These are phyloP conservation scores for Hansenula sp. DNA, from an alignment of 1,139 yeast species.

Conservation along the genomic window DNA sequence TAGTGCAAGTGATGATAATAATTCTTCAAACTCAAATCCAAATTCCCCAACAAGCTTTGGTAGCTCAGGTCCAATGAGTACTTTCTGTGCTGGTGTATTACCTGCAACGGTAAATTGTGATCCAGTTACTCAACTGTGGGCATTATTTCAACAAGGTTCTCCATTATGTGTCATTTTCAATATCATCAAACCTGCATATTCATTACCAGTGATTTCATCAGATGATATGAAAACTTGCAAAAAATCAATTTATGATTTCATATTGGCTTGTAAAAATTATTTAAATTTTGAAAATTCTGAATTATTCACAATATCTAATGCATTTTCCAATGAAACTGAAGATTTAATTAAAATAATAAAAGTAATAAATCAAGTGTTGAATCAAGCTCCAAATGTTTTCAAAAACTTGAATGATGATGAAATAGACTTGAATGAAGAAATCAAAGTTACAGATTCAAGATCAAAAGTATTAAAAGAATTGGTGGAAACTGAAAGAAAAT, in stretches of 20 bases:
- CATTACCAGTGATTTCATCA: slow-evolving; percentile 53
- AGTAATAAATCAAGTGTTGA: slow-evolving; percentile 63
- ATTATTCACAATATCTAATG: slow-evolving; percentile 86
- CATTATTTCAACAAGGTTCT: slow-evolving; percentile 86
- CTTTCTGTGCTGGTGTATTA: slow-evolving; percentile 72
- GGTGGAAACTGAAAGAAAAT: slow-evolving; percentile 86
- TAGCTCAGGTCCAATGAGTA: slow-evolving; percentile 35
- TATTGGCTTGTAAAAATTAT: slow-evolving; percentile 80
- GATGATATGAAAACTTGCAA: slow-evolving; percentile 85
- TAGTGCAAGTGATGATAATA: slow-evolving; percentile 18
- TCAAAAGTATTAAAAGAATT: slow-evolving; percentile 82
- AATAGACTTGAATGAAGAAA: slow-evolving; percentile 18
- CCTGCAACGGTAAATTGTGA: slow-evolving; percentile 77
- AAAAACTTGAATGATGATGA: slow-evolving; percentile 13
- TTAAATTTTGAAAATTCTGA: slow-evolving; percentile 75
- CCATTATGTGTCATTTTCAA: slow-evolving; percentile 87
- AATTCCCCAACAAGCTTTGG: slow-evolving; percentile 17
- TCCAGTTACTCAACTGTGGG: slow-evolving; percentile 90
- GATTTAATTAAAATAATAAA: slow-evolving; percentile 70
- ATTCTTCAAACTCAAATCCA: slow-evolving; percentile 10
- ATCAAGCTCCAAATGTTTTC: slow-evolving; percentile 41
- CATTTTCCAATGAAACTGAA: slow-evolving; percentile 77
- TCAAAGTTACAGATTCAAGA: slow-evolving; percentile 44
- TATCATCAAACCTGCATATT: slow-evolving; percentile 36
- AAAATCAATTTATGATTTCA: slow-evolving; percentile 85